Evolutionary conservation across 306 rosid species (phyloP).

Genomic region (Citrullus amarus): DNA sequence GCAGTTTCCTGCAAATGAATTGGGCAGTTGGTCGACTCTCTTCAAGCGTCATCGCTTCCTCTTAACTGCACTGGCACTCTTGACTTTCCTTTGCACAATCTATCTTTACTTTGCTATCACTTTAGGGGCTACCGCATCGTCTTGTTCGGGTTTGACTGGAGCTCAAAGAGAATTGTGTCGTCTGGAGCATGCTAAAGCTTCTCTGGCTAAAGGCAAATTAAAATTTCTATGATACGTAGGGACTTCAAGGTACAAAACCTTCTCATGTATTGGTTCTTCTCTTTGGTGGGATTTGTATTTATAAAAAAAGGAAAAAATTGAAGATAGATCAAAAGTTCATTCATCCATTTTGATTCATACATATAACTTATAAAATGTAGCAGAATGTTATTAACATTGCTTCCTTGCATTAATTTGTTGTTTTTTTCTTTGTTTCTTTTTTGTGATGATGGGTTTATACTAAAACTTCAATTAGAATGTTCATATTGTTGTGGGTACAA

Average conservation of each 20-base stretch:
- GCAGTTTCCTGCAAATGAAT: slow-evolving; percentile 41
- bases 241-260: background rate
- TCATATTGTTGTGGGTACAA: background rate
- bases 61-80: slow-evolving; percentile 51
- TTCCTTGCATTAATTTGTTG: background rate
- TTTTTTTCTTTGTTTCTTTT: background rate
- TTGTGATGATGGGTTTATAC: background rate
- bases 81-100: slow-evolving; percentile 58
- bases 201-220: slow-evolving; percentile 60
- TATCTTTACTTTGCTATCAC: slow-evolving; percentile 89
- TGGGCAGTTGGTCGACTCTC: slow-evolving; percentile 70
- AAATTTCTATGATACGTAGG: slow-evolving; percentile 43
- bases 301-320: background rate
- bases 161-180: slow-evolving; percentile 50
- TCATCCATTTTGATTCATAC: background rate
- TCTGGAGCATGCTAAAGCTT: slow-evolving; percentile 54
- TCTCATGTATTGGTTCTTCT: slow-evolving; percentile 5
- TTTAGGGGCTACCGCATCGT: slow-evolving; percentile 27
- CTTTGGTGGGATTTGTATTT: background rate
- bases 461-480: background rate
- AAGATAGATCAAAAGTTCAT: background rate
- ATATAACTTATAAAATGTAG: background rate
- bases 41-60: slow-evolving; percentile 74
- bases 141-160: slow-evolving; percentile 55
- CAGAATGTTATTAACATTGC: slow-evolving; percentile 1